These are phyloP conservation scores for Fomitopsis pinicola DNA, from an alignment of 1,284 basidiomycete genomes.

Conservation along the genomic window DNA sequence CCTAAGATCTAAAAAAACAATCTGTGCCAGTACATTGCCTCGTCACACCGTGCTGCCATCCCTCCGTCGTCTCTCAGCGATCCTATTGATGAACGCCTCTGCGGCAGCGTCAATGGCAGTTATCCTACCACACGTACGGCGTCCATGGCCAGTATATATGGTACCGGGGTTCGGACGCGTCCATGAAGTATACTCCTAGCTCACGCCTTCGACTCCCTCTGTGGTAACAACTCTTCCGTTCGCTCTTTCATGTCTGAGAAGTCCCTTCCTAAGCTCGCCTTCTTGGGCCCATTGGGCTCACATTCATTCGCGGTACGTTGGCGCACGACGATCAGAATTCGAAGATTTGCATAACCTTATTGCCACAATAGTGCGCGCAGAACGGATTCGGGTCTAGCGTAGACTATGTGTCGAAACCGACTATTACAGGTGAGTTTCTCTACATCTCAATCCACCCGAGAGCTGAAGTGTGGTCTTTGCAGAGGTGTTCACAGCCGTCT, in stretches of 20 bases:
- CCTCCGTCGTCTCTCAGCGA: background rate
- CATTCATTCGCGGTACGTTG: constrained; percentile 69
- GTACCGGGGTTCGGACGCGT: background rate
- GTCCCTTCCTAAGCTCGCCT: constrained; percentile 27
- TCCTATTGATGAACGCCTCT: background rate
- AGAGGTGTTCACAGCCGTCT: constrained; percentile 58
- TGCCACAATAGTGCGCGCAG: constrained; percentile 48
- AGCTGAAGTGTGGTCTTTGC: constrained; percentile 1
- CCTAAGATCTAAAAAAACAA: too few species aligned
- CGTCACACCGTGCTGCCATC: background rate
- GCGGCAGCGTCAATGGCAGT: background rate
- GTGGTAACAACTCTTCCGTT: background rate
- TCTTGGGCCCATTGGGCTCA: constrained; percentile 71
- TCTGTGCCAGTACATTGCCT: too few species aligned
- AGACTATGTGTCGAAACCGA: constrained; percentile 45
- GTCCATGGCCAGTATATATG: background rate
- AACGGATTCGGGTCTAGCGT: constrained; percentile 50
- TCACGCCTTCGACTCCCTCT: background rate
- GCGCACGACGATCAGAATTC: background rate
- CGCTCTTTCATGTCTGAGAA: background rate
- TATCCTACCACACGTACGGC: background rate
- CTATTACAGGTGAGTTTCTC: constrained; percentile 46
- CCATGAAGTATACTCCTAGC: background rate
- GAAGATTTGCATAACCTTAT: background rate
- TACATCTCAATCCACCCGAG: background rate